These are phyloP conservation scores for Mycena venus DNA, from an alignment of 768 basidiomycete genomes.

Conservation along the genomic window DNA sequence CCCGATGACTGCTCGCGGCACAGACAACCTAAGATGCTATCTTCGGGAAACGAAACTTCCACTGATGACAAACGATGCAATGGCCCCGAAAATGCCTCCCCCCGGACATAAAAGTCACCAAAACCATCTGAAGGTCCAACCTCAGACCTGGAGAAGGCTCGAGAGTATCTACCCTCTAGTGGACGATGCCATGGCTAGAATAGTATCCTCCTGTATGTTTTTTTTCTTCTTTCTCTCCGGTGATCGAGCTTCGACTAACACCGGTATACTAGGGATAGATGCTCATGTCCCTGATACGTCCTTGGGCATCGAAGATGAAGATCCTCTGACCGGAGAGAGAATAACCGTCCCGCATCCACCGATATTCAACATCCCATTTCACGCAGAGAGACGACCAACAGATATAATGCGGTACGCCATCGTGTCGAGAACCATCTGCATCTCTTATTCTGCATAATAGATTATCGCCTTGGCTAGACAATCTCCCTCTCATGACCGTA, in stretches of 20 bases:
- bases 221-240: not conserved
- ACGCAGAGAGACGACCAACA: constrained; percentile 52
- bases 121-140: constrained; percentile 58
- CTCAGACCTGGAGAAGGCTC: constrained; percentile 66
- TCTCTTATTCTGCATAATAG: constrained; percentile 41
- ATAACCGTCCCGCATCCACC: constrained; percentile 60
- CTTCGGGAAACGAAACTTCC: constrained; percentile 64
- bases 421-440: not conserved
- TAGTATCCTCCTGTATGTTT: constrained; percentile 55
- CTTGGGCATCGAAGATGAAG: constrained; percentile 52
- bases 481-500: constrained; percentile 65
- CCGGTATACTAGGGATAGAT: constrained; percentile 52
- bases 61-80: constrained; percentile 46
- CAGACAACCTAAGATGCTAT: constrained; percentile 61
- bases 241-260: constrained; percentile 24
- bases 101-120: constrained; percentile 60
- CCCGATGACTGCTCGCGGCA: constrained; percentile 47
- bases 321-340: constrained; percentile 53
- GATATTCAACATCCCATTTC: constrained; percentile 49
- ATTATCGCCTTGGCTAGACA: constrained; percentile 62
- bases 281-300: constrained; percentile 50
- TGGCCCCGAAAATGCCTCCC: constrained; percentile 49
- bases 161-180: constrained; percentile 58
- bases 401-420: constrained; percentile 57
- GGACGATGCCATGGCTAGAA: constrained; percentile 44